Percentiles rank a stretch among this genome's conserved stretches.
These are phyloP conservation scores for Teunomyces funiuensis DNA, from an alignment of 805 yeast species.

Conservation along the genomic window DNA sequence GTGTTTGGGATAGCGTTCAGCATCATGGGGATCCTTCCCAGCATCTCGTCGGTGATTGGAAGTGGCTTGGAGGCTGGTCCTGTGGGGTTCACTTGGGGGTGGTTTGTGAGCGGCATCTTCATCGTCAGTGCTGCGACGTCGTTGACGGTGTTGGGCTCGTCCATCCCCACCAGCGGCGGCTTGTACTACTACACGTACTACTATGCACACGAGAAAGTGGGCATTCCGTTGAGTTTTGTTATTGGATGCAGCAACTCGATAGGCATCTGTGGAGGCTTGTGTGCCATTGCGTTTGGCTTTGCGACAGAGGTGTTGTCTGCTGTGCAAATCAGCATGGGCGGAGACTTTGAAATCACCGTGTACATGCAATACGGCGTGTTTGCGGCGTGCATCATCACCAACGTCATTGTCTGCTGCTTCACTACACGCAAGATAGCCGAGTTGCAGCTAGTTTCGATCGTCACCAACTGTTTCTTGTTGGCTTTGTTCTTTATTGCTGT, in stretches of 20 bases:
- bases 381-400: conserved; percentile 57
- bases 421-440: conserved; percentile 58
- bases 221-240: conserved; percentile 56
- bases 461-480: conserved; percentile 52
- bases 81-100: conserved; percentile 68
- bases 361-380: conserved; percentile 63
- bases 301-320: conserved; percentile 59
- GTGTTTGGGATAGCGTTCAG: conserved; percentile 72
- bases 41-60: conserved; percentile 55
- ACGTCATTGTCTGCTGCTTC: conserved; percentile 51
- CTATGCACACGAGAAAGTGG: conserved; percentile 56
- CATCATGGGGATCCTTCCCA: conserved; percentile 72
- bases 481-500: conserved; percentile 59
- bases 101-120: conserved; percentile 59
- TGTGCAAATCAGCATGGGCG: conserved; percentile 54
- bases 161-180: conserved; percentile 77
- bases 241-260: conserved; percentile 69
- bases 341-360: conserved; percentile 52
- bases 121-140: conserved; percentile 57
- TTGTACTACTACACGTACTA: conserved; percentile 67
- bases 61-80: conserved; percentile 65
- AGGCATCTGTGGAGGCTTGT: conserved; percentile 63
- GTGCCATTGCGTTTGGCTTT: conserved; percentile 72
- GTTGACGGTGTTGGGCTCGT: conserved; percentile 65
- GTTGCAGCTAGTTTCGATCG: conserved; percentile 59